Evolutionary conservation across 2,329 filamentous ascomycete genomes (phyloP), one percentile per base, ranked within the genome.

Genomic region (Nemania sp.): DNA sequence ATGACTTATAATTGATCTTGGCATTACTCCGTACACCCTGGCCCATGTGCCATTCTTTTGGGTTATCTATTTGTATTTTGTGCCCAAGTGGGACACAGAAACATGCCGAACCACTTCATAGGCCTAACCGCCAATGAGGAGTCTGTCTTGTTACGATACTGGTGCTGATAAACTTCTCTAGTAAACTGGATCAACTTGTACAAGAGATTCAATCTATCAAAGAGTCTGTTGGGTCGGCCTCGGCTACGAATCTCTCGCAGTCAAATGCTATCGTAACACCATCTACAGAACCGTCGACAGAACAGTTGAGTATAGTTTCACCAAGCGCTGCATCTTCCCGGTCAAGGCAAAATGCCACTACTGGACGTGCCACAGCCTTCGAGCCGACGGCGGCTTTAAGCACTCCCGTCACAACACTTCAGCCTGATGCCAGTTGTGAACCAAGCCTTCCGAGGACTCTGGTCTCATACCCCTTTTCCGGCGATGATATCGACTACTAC

Each of bases 151-250:
- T 49, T 28, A 41, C 33, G 6, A 12, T 17, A 37, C 7, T 6
- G 17, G 36, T 22, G 19, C 56, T 60, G 9, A 63, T 48, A 26
- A n/a, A 3, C 17, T 30, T 36, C n/a, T 45, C 42, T 50, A 82
- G 80, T 61, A 82, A 83, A 63, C 70, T 83, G 3, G 80, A 83
- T 58, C 76, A 80, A 56, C 70, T 82, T 4, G 79, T 78, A 45
- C 76, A 79, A 55, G 80, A 82, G 63, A 74, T 82, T n/a, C 75
- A 73, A 57, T 78, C 70, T 63, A 81, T 82, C 62, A 81, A 80
- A 61, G 73, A 81, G 59, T 77, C 74, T 39, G 80, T 83, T 36
- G 69, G 66, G 41, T 62, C 61, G 24, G 45, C 40, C 44, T 56
- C 58, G 14, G 34, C 55, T 17, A 39, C 45, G 8, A 53, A 28